Percentiles rank a stretch among this genome's conserved stretches.
phyloP scores from a whole-genome alignment of 257 asterid species.

The Solanum ahanhuiri region DNA sequence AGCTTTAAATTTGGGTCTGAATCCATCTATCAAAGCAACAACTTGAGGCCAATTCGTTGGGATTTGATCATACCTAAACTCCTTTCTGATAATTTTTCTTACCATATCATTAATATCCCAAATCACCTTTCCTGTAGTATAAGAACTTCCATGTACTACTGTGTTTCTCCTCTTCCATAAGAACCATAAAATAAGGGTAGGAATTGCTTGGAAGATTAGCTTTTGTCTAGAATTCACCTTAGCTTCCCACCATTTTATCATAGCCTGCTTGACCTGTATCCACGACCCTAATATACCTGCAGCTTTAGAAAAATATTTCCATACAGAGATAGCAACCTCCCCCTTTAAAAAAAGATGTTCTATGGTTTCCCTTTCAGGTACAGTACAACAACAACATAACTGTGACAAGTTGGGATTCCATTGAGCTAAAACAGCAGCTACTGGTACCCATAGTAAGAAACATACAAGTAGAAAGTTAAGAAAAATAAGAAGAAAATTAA shows the following conservation, averaged over 20 bases:
- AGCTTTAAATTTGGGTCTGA: background rate
- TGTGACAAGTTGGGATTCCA: background rate
- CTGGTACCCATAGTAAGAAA: background rate
- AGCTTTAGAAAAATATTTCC: background rate
- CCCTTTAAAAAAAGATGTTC: background rate
- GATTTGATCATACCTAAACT: too few species aligned
- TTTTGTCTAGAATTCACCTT: background rate
- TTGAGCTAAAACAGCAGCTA: too few species aligned
- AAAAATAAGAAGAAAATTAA: too few species aligned
- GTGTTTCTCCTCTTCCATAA: too few species aligned
- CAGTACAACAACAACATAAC: background rate
- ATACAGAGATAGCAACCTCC: background rate
- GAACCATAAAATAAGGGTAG: background rate
- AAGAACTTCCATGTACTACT: too few species aligned
- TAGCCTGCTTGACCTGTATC: background rate
- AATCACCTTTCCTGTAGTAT: too few species aligned
- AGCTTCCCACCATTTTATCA: background rate
- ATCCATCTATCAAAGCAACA: too few species aligned
- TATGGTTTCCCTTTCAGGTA: background rate
- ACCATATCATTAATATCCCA: too few species aligned
- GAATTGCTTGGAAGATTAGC: background rate
- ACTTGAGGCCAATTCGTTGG: too few species aligned
- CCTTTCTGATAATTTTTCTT: too few species aligned
- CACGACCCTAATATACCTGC: background rate
- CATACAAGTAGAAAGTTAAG: too few species aligned